Percentiles rank a stretch among this genome's conserved stretches.
These are phyloP conservation scores for Umbelopsis isabellina DNA, from an alignment of 192 early-diverging fungal species.

Conservation along the genomic window DNA sequence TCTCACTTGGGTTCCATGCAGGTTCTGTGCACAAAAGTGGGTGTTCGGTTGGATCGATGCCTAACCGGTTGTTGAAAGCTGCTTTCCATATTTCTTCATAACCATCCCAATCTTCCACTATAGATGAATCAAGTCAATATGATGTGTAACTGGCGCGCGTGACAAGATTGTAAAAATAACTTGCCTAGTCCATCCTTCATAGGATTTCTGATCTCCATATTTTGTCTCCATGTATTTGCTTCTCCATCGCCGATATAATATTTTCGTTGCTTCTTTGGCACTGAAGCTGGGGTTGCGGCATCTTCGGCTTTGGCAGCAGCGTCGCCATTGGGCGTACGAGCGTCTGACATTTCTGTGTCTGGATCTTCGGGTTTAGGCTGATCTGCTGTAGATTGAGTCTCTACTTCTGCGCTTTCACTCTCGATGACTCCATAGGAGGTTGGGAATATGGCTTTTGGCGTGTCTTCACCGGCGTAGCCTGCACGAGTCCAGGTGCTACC, in stretches of 20 bases:
- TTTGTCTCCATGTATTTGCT: slow-evolving; percentile 67
- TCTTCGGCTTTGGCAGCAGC: slow-evolving; percentile 36
- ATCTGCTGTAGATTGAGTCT: neutral
- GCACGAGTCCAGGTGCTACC: slow-evolving; percentile 87
- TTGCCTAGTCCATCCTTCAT: slow-evolving; percentile 85
- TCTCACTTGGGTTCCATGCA: slow-evolving; percentile 86
- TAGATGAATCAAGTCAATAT: neutral
- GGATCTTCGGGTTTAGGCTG: slow-evolving; percentile 22
- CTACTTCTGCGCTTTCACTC: neutral
- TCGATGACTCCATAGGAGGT: slow-evolving; percentile 74
- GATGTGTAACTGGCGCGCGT: neutral
- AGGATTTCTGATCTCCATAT: slow-evolving; percentile 86
- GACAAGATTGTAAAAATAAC: neutral
- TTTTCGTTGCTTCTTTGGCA: slow-evolving; percentile 39
- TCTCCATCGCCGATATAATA: slow-evolving; percentile 76
- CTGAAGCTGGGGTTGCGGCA: neutral
- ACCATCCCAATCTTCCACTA: slow-evolving; percentile 94
- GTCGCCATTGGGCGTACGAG: slow-evolving; percentile 44
- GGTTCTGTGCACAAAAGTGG: slow-evolving; percentile 91
- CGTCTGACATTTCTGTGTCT: slow-evolving; percentile 35
- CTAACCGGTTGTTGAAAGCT: slow-evolving; percentile 71
- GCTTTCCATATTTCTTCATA: slow-evolving; percentile 93
- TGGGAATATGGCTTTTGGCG: slow-evolving; percentile 86
- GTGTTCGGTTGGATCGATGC: slow-evolving; percentile 81
- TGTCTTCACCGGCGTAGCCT: slow-evolving; percentile 98